Evolutionary conservation across 75 land plant species (phyloP), one percentile per base, ranked within the genome.

Genomic region (Picea sitchensis): DNA sequence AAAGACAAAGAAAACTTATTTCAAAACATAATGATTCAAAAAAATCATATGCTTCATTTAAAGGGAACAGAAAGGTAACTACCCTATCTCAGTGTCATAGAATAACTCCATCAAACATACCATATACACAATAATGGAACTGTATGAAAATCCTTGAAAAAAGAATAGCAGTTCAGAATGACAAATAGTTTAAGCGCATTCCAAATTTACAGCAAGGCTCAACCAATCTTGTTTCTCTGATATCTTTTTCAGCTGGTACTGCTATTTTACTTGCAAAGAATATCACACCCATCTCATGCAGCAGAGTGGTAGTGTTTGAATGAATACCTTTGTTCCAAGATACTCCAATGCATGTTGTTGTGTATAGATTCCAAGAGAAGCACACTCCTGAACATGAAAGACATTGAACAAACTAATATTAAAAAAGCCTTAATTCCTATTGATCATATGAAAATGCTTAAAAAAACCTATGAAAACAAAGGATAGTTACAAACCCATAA

Each of bases 301-400:
- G 20, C 38, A 41, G 34, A 44, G 73, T 41, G 51, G 51, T 71
- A 71, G 23, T 32, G 47, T 71, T 71, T 9, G 51, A 68, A 68
- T 11, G 44, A n/a, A 68, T 68, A 96, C 96, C 99, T 91, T 91
- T 34, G 81, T 41, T 59, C 90, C 92, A 76, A 96, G 93, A 62
- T 84, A 95, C 72, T 96, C 94, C 60, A 96, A 79, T 17, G 99
- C 99, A 31, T 96, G 91, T 32, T 91, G 71, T 72, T 87, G 84
- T 62, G 95, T 90, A 83, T 82, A 87, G 58, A 96, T 78, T 3
- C 77, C 81, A 58, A 80, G 76, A 30, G 80, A 77, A 71, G 88
- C 86, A 86, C 98, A 95, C 79, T 96, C 99, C 99, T 96, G 88
- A 41, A 14, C 68, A 64, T 76, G 17, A 21, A 80, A 67, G 47